These are phyloP conservation scores for Solanum bulbocastanum DNA, from an alignment of 257 asterid genomes.

Conservation along the genomic window DNA sequence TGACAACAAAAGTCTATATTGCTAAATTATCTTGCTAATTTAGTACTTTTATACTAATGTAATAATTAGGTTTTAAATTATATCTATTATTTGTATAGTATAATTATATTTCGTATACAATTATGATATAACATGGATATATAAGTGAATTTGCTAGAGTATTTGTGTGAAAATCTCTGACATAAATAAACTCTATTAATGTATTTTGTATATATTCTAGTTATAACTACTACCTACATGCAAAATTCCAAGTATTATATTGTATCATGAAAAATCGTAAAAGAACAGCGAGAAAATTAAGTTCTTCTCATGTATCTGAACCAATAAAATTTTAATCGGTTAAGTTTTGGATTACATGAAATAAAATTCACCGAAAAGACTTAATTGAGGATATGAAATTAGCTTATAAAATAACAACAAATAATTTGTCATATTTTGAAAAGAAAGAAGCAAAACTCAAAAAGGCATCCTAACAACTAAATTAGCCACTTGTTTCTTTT, in stretches of 20 bases:
- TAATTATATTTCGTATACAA: background rate
- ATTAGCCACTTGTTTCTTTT: background rate
- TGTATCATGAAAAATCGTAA: background rate
- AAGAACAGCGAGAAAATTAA: background rate
- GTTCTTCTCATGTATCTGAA: background rate
- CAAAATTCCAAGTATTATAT: background rate
- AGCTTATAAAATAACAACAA: background rate
- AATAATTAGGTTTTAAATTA: background rate
- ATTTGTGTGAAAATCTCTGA: background rate
- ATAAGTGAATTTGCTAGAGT: too few species aligned
- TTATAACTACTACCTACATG: background rate
- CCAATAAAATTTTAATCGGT: background rate
- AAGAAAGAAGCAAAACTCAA: background rate
- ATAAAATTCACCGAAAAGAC: background rate
- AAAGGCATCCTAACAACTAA: background rate
- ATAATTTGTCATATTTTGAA: background rate
- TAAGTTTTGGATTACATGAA: background rate
- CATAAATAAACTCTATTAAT: background rate
- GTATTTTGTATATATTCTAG: background rate
- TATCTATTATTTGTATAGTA: background rate
- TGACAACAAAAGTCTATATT: too few species aligned
- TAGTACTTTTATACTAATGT: background rate
- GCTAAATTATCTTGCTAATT: background rate
- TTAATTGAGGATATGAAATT: too few species aligned
- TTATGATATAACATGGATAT: too few species aligned